These are phyloP conservation scores for Alternaria sp. DNA, from an alignment of 2,329 filamentous ascomycete species.

Conservation along the genomic window DNA sequence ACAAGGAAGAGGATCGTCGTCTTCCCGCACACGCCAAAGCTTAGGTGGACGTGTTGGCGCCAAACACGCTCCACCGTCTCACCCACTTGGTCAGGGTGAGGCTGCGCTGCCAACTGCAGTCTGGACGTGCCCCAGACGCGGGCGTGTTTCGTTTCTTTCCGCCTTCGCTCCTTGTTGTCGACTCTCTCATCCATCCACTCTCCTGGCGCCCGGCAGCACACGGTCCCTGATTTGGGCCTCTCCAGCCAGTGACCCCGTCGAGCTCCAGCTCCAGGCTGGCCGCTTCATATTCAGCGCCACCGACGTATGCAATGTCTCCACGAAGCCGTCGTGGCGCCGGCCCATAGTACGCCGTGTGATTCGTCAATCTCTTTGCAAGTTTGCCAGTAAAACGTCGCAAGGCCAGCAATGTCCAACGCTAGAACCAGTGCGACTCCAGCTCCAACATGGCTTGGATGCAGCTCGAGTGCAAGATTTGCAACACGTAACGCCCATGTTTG, in stretches of 20 bases:
- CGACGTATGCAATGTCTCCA: slow-evolving; percentile 5
- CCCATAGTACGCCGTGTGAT: neutral
- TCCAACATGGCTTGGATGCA: neutral
- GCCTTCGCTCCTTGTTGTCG: neutral
- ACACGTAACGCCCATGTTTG: neutral
- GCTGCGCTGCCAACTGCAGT: neutral
- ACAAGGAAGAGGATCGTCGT: slow-evolving; percentile 25
- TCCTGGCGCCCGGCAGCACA: slow-evolving; percentile 2
- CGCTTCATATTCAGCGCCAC: neutral
- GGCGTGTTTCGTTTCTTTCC: neutral
- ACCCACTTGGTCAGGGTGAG: neutral
- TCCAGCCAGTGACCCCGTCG: neutral
- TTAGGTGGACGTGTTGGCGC: slow-evolving; percentile 18
- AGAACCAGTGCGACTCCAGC: neutral
- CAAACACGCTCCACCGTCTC: slow-evolving; percentile 15
- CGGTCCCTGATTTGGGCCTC: slow-evolving; percentile 9
- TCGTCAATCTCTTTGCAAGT: neutral
- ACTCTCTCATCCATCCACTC: slow-evolving; percentile 3
- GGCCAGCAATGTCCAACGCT: neutral
- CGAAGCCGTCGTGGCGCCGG: slow-evolving; percentile 6
- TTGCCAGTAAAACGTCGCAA: neutral
- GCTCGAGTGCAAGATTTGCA: neutral
- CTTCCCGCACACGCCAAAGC: slow-evolving; percentile 11
- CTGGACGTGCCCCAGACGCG: neutral
- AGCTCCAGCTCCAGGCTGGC: slow-evolving; percentile 2